Conservation (phyloP, 805 yeast genomes). For the Wickerhamomyces pijperi region DNA sequence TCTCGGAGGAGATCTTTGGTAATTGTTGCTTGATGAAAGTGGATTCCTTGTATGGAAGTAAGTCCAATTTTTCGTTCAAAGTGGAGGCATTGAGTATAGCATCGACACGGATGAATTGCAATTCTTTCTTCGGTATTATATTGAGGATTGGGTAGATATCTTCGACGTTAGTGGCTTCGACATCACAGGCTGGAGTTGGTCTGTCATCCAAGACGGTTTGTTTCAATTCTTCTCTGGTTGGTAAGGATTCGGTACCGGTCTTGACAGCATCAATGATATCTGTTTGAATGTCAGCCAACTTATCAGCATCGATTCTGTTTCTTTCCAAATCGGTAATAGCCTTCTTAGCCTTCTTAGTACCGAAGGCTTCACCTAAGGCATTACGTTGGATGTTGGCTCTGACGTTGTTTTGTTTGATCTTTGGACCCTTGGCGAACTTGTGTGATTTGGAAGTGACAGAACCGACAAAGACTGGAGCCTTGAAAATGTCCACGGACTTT, state of each 20-base stretch:
- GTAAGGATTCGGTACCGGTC: slow-evolving; percentile 59
- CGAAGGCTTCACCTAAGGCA: slow-evolving; percentile 89
- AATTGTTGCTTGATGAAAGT: slow-evolving; percentile 36
- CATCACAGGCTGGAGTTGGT: slow-evolving; percentile 72
- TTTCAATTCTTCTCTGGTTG: slow-evolving; percentile 55
- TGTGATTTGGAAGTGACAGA: slow-evolving; percentile 52
- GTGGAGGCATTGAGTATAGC: slow-evolving; percentile 47
- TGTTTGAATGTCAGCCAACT: slow-evolving; percentile 59
- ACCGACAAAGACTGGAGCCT: slow-evolving; percentile 52
- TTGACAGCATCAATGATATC: slow-evolving; percentile 78
- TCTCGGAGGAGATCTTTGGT: slow-evolving; percentile 27
- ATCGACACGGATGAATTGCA: slow-evolving; percentile 51
- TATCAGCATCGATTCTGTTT: slow-evolving; percentile 79
- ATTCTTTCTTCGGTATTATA: slow-evolving; percentile 61
- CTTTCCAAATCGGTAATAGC: slow-evolving; percentile 73
- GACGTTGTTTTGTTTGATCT: slow-evolving; percentile 44
- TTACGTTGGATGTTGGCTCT: slow-evolving; percentile 52
- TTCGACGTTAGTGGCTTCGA: slow-evolving; percentile 72
- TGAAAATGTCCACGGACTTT: slow-evolving; percentile 52
- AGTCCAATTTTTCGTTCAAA: slow-evolving; percentile 36
- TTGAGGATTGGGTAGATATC: slow-evolving; percentile 68
- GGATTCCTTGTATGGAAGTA: slow-evolving; percentile 55
- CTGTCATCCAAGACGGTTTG: slow-evolving; percentile 52
- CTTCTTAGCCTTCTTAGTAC: slow-evolving; percentile 92
- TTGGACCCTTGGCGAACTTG: slow-evolving; percentile 49